Base-by-base conservation (phyloP, 2,329 filamentous ascomycete species). In the Cytospora chrysosperma region DNA sequence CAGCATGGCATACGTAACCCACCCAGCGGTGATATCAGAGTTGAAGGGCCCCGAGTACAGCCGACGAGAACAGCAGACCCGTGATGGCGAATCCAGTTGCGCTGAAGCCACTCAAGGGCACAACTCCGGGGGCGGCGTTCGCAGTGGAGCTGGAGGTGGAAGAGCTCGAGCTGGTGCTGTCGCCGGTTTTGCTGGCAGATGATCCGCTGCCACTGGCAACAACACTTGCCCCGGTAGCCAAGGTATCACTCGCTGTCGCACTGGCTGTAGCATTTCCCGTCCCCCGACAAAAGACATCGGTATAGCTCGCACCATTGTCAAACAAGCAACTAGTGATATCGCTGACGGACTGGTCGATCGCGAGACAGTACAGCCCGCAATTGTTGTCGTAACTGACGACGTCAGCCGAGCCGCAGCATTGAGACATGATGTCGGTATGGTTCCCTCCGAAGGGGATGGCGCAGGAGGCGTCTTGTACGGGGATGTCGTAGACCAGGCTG, bases 321-420 rank as follows among this genome's bases (percentile, higher is more conserved):
- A 68, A 70, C 15, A 81, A 63, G 62, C 79, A 81, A 4, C 69
- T 34, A 5, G 70, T 69, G 37, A 81, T 69, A 5, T 74, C 68
- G 13, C 66, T 61, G 57, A 79, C 69, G 26, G 68, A 72, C 66
- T 81, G 78, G 51, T 69, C 76, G 49, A 73, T 70, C 0, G 77
- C 79, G 19, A 79, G 75, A 68, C 79, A 81, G 76, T 80, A 81
- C 57, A 80, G 69, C 13, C 75, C 77, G 72, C 79, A 66, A 27
- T 59, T 51, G 40, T 54, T 50, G 27, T 27, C 70, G 74, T 79
- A 81, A 55, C 72, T 71, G 30, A 75, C 68, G 13, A 79, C 73
- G 12, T 72, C 70, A 30, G 77, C 76, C 2, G 68, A 52, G n/a
- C 72, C 70, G 72, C 64, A 66, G 61, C 64, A 66, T 30, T 40